Conservation (phyloP, 108 stramenopile species). For the Discostella stelligeroides region DNA sequence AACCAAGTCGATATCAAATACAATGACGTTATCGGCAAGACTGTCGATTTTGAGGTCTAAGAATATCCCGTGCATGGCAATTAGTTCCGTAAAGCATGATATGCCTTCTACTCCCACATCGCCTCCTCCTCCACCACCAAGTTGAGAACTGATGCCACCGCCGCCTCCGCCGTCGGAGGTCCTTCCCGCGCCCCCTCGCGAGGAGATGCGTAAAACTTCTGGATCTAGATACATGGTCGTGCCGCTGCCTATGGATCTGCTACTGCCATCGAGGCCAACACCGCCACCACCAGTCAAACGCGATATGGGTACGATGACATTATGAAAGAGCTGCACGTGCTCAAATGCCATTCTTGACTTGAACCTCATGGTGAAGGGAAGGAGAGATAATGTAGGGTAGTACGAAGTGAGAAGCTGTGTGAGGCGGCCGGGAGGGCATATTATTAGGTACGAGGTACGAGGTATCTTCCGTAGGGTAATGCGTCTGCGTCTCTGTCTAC, state of each 20-base stretch:
- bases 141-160: conserved; percentile 12
- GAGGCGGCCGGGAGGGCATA: too few relatives aligned
- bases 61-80: conserved; percentile 64
- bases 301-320: conserved; percentile 69
- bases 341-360: conserved; percentile 79
- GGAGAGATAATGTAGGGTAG: too few relatives aligned
- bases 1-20: conserved; percentile 82
- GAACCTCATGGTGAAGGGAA: conserved; percentile 86
- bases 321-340: conserved; percentile 72
- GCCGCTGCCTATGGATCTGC: conserved; percentile 55
- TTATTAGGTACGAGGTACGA: too few relatives aligned
- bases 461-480: too few relatives aligned
- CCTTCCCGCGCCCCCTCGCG: conserved; percentile 43
- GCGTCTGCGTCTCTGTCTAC: too few relatives aligned
- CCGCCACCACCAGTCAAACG: conserved; percentile 45
- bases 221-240: conserved; percentile 76
- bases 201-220: conserved; percentile 65
- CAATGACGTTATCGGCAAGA: conserved; percentile 81
- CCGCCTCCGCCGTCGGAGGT: conserved; percentile 34
- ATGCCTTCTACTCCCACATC: conserved; percentile 66
- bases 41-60: conserved; percentile 84
- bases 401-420: too few relatives aligned
- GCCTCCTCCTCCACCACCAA: conserved; percentile 31
- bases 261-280: conserved; percentile 15
- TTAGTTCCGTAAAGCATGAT: conserved; percentile 79